phyloP scores from a whole-genome alignment of 805 yeast genomes.

The Groenewaldozyma salmanticensis region DNA sequence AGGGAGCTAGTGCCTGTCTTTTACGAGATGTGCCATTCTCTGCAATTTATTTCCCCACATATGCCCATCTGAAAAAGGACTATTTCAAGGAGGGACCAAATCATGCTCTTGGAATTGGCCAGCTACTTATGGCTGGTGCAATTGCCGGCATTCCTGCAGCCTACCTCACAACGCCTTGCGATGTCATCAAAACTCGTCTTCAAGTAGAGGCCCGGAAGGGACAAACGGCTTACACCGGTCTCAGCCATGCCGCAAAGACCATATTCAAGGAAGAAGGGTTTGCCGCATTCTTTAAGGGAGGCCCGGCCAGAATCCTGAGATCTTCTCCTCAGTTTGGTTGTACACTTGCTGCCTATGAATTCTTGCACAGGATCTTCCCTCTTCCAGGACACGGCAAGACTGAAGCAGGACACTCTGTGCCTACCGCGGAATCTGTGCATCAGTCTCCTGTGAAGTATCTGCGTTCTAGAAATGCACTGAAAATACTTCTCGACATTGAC shows the following conservation, averaged over 20 bases:
- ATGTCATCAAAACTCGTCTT: constrained; percentile 89
- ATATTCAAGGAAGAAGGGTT: constrained; percentile 78
- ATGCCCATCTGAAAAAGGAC: constrained; percentile 82
- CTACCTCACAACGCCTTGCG: constrained; percentile 91
- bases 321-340: constrained; percentile 98
- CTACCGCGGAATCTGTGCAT: constrained; percentile 23
- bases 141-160: constrained; percentile 98
- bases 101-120: constrained; percentile 67
- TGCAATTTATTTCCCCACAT: constrained; percentile 94
- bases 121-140: constrained; percentile 80
- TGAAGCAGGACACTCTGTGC: constrained; percentile 36
- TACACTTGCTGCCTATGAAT: constrained; percentile 93
- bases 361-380: constrained; percentile 73
- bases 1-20: constrained; percentile 85
- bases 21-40: constrained; percentile 94
- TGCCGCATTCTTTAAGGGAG: constrained; percentile 88
- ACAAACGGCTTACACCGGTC: constrained; percentile 68
- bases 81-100: constrained; percentile 76
- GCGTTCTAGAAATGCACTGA: constrained; percentile 33
- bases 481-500: constrained; percentile 35
- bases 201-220: constrained; percentile 76
- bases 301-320: constrained; percentile 86
- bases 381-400: constrained; percentile 34
- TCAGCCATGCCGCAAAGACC: constrained; percentile 63
- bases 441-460: constrained; percentile 28